phyloP scores from a whole-genome alignment of 805 yeast genomes.

The Monosporozyma solicola region DNA sequence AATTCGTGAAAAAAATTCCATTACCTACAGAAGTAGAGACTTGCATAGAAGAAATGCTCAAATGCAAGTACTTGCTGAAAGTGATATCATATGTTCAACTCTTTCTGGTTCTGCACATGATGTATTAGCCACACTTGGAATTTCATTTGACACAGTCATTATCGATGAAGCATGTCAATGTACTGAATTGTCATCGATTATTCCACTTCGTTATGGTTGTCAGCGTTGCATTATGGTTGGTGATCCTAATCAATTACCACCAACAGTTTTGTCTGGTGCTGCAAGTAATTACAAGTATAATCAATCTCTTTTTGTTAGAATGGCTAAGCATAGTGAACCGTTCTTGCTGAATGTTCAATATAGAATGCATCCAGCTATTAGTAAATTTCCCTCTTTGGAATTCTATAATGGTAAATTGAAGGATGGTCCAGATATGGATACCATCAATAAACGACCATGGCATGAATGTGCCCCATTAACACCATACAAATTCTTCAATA shows the following conservation, averaged over 20 bases:
- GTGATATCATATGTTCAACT: conserved; percentile 86
- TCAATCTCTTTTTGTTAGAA: conserved; percentile 87
- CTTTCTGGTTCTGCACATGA: conserved; percentile 93
- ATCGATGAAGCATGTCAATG: conserved; percentile 98
- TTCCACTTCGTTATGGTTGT: conserved; percentile 88
- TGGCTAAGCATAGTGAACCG: conserved; percentile 59
- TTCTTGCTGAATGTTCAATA: conserved; percentile 82
- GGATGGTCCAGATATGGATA: conserved; percentile 72
- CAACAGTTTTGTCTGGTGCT: conserved; percentile 84
- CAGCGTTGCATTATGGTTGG: conserved; percentile 93
- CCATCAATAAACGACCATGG: conserved; percentile 61
- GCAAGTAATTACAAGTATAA: conserved; percentile 78
- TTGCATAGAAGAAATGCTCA: conserved; percentile 69
- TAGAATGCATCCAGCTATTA: conserved; percentile 94
- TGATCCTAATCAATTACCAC: conserved; percentile 96
- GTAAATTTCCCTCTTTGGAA: conserved; percentile 74
- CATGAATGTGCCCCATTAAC: conserved; percentile 47
- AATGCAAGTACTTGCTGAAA: conserved; percentile 56
- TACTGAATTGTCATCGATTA: conserved; percentile 84
- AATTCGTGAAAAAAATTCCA: conserved; percentile 63
- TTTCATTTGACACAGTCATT: conserved; percentile 80
- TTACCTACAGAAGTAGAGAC: conserved; percentile 66
- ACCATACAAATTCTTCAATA: conserved; percentile 76
- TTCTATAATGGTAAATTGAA: conserved; percentile 65
- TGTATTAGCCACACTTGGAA: conserved; percentile 60